Percentiles rank a stretch among this genome's conserved stretches.
Conservation (phyloP, 2,329 filamentous ascomycete species). For the Claviceps maximensis region DNA sequence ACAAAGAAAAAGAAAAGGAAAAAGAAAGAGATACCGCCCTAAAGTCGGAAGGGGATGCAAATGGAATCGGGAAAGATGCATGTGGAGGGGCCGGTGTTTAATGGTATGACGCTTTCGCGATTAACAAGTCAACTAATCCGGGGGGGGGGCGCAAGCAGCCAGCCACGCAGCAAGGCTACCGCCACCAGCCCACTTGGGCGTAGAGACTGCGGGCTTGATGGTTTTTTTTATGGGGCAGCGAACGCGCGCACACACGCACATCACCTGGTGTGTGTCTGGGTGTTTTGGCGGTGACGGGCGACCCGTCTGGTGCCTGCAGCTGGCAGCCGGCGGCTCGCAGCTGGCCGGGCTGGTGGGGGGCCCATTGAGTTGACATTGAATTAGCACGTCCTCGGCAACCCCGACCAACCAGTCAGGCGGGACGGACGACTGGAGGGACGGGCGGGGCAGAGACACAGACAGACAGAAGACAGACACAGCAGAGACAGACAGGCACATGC, state of each 20-base stretch:
- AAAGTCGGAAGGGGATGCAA: neutral
- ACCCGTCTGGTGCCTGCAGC: too few species aligned
- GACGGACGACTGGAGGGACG: too few species aligned
- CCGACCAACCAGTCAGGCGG: neutral
- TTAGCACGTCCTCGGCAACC: neutral
- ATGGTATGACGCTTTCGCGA: neutral
- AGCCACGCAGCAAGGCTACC: neutral
- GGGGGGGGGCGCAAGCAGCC: neutral
- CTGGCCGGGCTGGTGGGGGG: neutral
- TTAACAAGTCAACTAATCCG: neutral
- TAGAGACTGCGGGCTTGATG: too few species aligned
- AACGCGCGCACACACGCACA: too few species aligned
- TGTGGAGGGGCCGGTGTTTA: neutral
- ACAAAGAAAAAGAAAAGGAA: too few species aligned
- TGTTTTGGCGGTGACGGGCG: neutral
- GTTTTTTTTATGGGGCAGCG: too few species aligned
- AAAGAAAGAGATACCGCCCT: too few species aligned
- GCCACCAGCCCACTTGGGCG: neutral
- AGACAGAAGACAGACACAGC: too few species aligned
- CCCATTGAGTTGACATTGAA: neutral
- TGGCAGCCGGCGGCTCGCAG: neutral
- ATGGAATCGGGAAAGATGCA: neutral
- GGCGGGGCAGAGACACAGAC: too few species aligned
- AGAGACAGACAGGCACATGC: too few species aligned
- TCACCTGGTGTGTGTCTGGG: too few species aligned